Evolutionary conservation across 1,284 basidiomycete genomes (phyloP), one percentile per base, ranked within the genome.

Genomic region (Leccinum griseonigrum): DNA sequence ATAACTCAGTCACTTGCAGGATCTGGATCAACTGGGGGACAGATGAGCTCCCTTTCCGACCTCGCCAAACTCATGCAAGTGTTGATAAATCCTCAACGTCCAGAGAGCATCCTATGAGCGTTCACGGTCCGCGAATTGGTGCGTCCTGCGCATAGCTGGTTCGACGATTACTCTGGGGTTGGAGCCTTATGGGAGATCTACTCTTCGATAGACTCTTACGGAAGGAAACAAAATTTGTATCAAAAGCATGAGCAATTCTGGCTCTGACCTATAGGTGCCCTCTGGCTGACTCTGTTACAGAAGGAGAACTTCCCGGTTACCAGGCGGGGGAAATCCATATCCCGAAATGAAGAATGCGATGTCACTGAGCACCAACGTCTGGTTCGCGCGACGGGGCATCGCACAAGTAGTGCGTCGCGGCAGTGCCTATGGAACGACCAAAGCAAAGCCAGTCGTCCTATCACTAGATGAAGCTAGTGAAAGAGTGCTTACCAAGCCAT

Each of bases 271-370:
- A 40, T 11, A 4, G 1, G 9, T 8, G 14, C 34, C n/a, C 26
- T 18, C 38, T 38, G 2, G 26, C n/a, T 64, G 61, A 69, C 58
- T 38, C 32, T 5, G 11, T 18, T 28, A 6, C 16, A 83, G 82
- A 78, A 43, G 81, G 83, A 16, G 79, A 77, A 48, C 67, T 83
- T 38, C 73, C 72, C 0, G 79, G 79, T 2, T 80, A 79, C 61
- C 80, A 83, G 28, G 31, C 1, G 4, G 29, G 2, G 8, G 14
- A 16, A 14, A 46, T 58, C 2, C 75, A 8, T 63, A 90, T 22
- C 90, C 88, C 26, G 86, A 83, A 38, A 89, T 64, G 69, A 84
- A 91, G 77, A 95, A 91, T 95, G 93, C 70, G 22, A 22, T 22
- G 22, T 22, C 85, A 91, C 18, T 80, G 80, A 11, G 82, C 76